phyloP scores from a whole-genome alignment of 495 filamentous ascomycete species.

The Oidiodendron maius region DNA sequence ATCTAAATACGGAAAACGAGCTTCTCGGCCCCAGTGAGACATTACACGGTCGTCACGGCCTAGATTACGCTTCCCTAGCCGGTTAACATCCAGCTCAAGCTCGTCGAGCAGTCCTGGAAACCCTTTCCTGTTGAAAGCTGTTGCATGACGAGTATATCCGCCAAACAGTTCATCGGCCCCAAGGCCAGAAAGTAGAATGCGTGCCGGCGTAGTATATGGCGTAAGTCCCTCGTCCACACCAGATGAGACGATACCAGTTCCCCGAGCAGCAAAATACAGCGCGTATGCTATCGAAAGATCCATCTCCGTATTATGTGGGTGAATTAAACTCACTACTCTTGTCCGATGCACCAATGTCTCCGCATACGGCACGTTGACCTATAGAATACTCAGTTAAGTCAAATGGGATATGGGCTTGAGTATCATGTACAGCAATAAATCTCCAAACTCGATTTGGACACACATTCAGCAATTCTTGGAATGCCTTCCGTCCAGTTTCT shows the following conservation, averaged over 20 bases:
- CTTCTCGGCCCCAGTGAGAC: conserved; percentile 84
- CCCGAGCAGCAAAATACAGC: conserved; percentile 88
- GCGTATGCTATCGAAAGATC: conserved; percentile 93
- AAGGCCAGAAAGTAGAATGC: conserved; percentile 85
- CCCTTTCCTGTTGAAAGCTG: conserved; percentile 62
- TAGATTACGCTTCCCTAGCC: conserved; percentile 88
- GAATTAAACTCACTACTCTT: conserved; percentile 67
- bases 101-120: conserved; percentile 72
- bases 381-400: not conserved
- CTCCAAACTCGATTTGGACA: conserved; percentile 74
- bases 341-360: conserved; percentile 67
- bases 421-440: conserved; percentile 58
- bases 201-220: conserved; percentile 61
- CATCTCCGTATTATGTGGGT: conserved; percentile 97
- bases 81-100: conserved; percentile 76
- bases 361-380: conserved; percentile 78
- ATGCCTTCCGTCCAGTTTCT: conserved; percentile 72
- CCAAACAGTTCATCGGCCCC: conserved; percentile 96
- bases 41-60: conserved; percentile 91
- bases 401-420: not conserved
- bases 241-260: conserved; percentile 47
- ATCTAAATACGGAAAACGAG: conserved; percentile 87
- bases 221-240: conserved; percentile 2
- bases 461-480: conserved; percentile 60
- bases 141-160: conserved; percentile 81